Base-by-base conservation (phyloP, 257 asterid genomes). In the Salvia miltiorrhiza region DNA sequence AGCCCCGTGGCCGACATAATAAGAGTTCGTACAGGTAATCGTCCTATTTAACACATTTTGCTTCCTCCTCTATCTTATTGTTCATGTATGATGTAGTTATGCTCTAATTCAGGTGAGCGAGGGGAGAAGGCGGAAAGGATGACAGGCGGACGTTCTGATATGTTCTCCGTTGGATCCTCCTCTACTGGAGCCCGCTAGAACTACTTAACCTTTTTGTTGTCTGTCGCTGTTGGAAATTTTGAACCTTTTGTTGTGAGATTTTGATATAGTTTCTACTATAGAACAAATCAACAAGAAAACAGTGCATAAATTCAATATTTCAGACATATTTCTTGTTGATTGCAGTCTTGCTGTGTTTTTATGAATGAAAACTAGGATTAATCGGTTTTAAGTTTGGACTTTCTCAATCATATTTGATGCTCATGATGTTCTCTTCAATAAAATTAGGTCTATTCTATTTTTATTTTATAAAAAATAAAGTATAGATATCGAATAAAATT, bases 21-120 rank as follows among this genome's bases (percentile, higher is more conserved):
- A 43, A 88, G 98, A 79, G 86, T 93, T 72, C 97, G 98, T 66
- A 93, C 98, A 40, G 97, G 98, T 90, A 80, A 77, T 77, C 40
- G 9, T 40, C 24, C 20, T 52, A 9, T 41, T 24, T 23, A 6
- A 11, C 50, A n/a, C 14, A 1, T 69, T 33, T 14, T 45, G 12
- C 6, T 12, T 45, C 5, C 4, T n/a, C 8, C n/a, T 32, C 30
- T 28, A 23, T 72, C 14, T 52, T 53, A 48, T 28, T 0, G 23
- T 63, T 63, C 6, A 7, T 59, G 14, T 58, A 55, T 67, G 66
- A 63, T 19, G 48, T 57, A 50, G 16, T 50, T 1, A 6, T 69
- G 14, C 8, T 11, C 9, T 58, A 9, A 69, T 65, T 45, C 83
- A 93, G 98, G 98, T 19, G 97, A 93, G 81, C 84, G 98, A 26